Conservation (phyloP, 768 basidiomycete genomes). For the Sistotremastrum suecicum region DNA sequence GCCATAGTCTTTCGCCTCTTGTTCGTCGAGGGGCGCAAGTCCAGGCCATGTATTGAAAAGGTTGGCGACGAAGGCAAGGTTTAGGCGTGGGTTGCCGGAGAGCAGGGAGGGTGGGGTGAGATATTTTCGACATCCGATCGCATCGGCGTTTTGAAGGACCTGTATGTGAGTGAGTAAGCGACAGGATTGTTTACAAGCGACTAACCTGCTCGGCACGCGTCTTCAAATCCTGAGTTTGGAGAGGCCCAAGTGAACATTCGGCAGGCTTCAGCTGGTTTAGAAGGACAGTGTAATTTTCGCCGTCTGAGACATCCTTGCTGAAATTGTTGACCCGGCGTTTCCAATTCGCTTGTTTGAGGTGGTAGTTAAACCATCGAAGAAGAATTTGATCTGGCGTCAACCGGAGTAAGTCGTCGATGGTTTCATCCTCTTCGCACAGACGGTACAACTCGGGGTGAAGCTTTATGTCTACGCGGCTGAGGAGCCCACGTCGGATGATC, state of each 20-base stretch:
- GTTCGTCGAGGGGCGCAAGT: slow-evolving; percentile 84
- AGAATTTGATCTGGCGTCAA: slow-evolving; percentile 96
- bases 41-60: slow-evolving; percentile 97
- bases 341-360: slow-evolving; percentile 92
- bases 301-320: slow-evolving; percentile 92
- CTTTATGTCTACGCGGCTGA: slow-evolving; percentile 95
- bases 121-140: slow-evolving; percentile 92
- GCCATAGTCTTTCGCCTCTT: slow-evolving; percentile 84
- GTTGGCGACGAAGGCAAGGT: slow-evolving; percentile 96
- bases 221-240: slow-evolving; percentile 72
- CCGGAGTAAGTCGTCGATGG: slow-evolving; percentile 85
- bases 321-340: slow-evolving; percentile 91
- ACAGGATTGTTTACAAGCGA: neutral
- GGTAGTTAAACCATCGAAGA: slow-evolving; percentile 98
- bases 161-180: slow-evolving; percentile 10
- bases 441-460: slow-evolving; percentile 94
- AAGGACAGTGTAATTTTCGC: slow-evolving; percentile 94
- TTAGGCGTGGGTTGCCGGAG: slow-evolving; percentile 90
- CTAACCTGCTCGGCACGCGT: slow-evolving; percentile 72
- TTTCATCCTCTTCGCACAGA: slow-evolving; percentile 93
- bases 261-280: slow-evolving; percentile 93
- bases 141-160: slow-evolving; percentile 87
- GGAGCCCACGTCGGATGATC: slow-evolving; percentile 84
- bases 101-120: slow-evolving; percentile 85
- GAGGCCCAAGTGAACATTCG: slow-evolving; percentile 78